Evolutionary conservation across 31 red algal species (phyloP).

Genomic region (Endocladia muricata): DNA sequence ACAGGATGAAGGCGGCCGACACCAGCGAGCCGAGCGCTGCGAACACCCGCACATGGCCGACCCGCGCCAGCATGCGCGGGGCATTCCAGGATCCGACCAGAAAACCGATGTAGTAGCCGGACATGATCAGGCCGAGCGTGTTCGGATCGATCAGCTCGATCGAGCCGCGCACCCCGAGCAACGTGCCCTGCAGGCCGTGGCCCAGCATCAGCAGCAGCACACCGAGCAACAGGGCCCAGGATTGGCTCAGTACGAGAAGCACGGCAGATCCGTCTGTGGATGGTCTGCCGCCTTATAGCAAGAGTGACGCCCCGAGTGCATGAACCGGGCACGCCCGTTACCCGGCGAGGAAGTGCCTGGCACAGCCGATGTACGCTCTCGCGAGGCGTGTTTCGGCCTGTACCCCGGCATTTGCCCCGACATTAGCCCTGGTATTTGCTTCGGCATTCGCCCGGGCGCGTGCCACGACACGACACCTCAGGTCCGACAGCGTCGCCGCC

Average conservation of each 20-base stretch:
- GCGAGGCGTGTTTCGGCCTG: too few species aligned
- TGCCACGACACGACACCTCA: too few species aligned
- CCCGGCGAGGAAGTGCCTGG: too few species aligned
- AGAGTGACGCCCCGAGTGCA: too few species aligned
- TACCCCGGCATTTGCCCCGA: too few species aligned
- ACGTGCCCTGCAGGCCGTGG: not conserved
- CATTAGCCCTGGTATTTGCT: too few species aligned
- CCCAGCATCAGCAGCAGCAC: not conserved
- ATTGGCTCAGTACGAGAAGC: not conserved
- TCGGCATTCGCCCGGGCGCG: too few species aligned
- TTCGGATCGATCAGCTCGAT: not conserved
- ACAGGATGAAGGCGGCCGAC: not conserved
- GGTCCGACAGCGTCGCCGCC: too few species aligned
- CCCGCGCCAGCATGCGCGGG: not conserved
- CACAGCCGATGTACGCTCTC: too few species aligned
- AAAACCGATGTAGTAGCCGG: slow-evolving; percentile 10
- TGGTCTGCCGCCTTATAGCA: too few species aligned
- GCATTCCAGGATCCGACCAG: not conserved
- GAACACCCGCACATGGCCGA: slow-evolving; percentile 11
- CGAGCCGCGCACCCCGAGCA: not conserved
- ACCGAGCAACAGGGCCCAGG: not conserved
- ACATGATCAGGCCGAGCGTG: not conserved
- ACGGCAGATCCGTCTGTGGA: not conserved
- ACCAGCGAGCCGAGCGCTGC: not conserved
- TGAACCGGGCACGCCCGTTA: too few species aligned